Base-by-base conservation (phyloP, 805 yeast genomes). In the Starmerella roubikii region DNA sequence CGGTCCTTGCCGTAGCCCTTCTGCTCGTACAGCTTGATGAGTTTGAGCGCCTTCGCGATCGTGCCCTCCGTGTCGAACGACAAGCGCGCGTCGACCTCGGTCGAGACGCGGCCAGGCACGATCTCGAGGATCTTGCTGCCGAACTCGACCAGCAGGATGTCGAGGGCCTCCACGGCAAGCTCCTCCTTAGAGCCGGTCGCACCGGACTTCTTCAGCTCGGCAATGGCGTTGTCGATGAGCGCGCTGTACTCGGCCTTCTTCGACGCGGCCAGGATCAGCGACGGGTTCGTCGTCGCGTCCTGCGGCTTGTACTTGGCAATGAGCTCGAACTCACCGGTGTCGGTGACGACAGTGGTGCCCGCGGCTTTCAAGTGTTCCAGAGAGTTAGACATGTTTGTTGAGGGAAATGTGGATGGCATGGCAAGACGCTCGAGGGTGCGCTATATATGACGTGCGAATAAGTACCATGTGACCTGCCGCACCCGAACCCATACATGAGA, bases 241-340 rank as follows among this genome's bases (percentile, higher is more conserved):
- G 76, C 71, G 43, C 94, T 79, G 67, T 91, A 91, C 59, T 79
- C 85, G 31, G 85, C 65, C 69, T 85, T 82, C 67, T 79, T 82
- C 42, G 97, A 60, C 43, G 98, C 98, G 50, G 97, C 97, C 55
- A 91, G 70, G 57, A 91, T 88, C 68, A 91, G 72, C 32, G 97
- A 85, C 52, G 98, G 98, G 72, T 91, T 91, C 61, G 98, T 91
- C 54, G 98, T 91, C 52, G 98, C 94, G 66, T 91, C 98, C 71
- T 91, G 97, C 52, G 98, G 98, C 55, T 91, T 83, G 71, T 80
- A 91, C 67, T 86, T 84, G 60, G 95, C 95, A 61, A 91, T 91
- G 49, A 91, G 59, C 65, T 84, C 96, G 62, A 91, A 91, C 65
- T 91, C 98, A 69, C 98, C 98, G 47, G 97, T 85, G 71, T 91